Percentiles rank a stretch among this genome's conserved stretches.
Evolutionary conservation across 2,329 filamentous ascomycete genomes (phyloP).

Genomic region (Sporothrix luriei): DNA sequence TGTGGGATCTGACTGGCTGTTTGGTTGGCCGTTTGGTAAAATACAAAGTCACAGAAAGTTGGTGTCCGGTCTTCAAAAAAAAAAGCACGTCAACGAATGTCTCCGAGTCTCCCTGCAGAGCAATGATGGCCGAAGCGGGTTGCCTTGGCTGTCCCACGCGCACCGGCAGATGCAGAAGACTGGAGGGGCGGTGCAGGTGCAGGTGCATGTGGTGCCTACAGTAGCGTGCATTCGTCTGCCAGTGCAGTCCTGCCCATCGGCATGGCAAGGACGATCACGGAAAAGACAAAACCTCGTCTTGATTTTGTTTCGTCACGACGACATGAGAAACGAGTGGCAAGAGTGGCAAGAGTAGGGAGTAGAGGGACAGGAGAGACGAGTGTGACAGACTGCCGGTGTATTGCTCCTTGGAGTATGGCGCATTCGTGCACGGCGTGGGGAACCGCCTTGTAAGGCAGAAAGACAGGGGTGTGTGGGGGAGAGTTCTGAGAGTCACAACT

Average conservation of each 20-base stretch:
- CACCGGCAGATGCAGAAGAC: background rate
- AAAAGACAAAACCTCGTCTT: background rate
- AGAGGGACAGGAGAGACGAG: too few relatives aligned
- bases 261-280: background rate
- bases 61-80: background rate
- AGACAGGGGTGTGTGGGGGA: constrained; percentile 1
- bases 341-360: too few relatives aligned
- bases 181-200: constrained; percentile 1
- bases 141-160: constrained; percentile 9
- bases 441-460: constrained; percentile 19
- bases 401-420: constrained; percentile 11
- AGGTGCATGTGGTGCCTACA: constrained; percentile 19
- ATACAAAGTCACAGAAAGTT: background rate
- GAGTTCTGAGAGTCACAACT: background rate
- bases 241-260: background rate
- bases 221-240: background rate
- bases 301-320: background rate
- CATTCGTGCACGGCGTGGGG: background rate
- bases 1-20: background rate
- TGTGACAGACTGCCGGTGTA: background rate
- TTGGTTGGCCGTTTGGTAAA: background rate
- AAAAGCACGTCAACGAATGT: background rate
- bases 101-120: too few relatives aligned
- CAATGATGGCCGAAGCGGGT: constrained; percentile 3
- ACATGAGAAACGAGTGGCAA: background rate